Conservation (phyloP, 768 basidiomycete species). For the Auricularia heimuer region DNA sequence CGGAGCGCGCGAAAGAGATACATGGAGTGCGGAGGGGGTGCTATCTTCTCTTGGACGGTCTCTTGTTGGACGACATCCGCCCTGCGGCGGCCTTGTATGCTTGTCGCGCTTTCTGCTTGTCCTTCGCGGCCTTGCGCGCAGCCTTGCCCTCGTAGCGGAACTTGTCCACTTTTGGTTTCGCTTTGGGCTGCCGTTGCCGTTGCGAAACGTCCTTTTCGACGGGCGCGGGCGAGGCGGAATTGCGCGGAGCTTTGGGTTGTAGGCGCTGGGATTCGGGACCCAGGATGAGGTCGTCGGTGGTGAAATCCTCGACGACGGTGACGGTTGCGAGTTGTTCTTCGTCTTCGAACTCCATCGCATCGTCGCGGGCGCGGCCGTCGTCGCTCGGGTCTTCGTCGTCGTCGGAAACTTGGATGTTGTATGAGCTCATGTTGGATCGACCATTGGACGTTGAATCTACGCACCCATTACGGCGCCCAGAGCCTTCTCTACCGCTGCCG, state of each 20-base stretch:
- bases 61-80: constrained; percentile 13
- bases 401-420: constrained; percentile 13
- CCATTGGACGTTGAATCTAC: not conserved
- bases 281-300: constrained; percentile 53
- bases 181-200: constrained; percentile 10
- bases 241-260: constrained; percentile 8
- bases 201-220: no score
- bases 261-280: constrained; percentile 23
- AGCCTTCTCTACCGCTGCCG: constrained; percentile 63
- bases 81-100: constrained; percentile 65
- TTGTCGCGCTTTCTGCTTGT: constrained; percentile 54
- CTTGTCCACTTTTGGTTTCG: constrained; percentile 30
- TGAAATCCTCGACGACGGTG: constrained; percentile 87
- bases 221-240: no score
- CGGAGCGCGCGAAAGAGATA: not conserved
- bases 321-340: constrained; percentile 83
- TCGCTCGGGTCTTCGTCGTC: constrained; percentile 39
- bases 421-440: not conserved
- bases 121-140: constrained; percentile 48
- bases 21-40: not conserved
- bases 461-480: constrained; percentile 7
- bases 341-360: constrained; percentile 67
- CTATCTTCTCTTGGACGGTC: not conserved
- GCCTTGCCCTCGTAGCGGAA: constrained; percentile 64
- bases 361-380: constrained; percentile 38